These are phyloP conservation scores for Thraustotheca clavata DNA, from an alignment of 352 stramenopile genomes.

Conservation along the genomic window DNA sequence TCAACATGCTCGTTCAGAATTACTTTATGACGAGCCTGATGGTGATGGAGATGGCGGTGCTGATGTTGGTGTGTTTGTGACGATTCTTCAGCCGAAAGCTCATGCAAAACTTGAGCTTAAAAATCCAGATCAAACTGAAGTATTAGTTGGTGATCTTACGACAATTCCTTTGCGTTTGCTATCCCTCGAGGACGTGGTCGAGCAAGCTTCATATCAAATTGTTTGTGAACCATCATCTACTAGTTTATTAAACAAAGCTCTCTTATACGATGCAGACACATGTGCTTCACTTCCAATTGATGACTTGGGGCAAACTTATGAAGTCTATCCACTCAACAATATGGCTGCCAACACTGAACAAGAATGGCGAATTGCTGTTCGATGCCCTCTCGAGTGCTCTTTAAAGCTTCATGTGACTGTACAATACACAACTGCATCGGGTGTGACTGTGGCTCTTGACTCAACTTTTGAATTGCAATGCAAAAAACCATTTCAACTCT, in stretches of 20 bases:
- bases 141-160: slow-evolving; percentile 2
- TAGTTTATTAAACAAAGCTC: background rate
- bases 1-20: slow-evolving; percentile 66
- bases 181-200: background rate
- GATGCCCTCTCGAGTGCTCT: background rate
- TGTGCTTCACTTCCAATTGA: background rate
- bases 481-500: background rate
- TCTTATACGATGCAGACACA: background rate
- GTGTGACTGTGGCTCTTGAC: background rate
- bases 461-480: background rate
- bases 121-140: background rate
- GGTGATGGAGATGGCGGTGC: background rate
- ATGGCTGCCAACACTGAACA: slow-evolving; percentile 1
- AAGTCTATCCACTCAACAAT: background rate
- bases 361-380: background rate
- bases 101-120: background rate
- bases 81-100: background rate
- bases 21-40: slow-evolving; percentile 22
- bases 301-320: background rate
- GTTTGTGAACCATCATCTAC: background rate
- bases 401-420: background rate
- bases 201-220: background rate
- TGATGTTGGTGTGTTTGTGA: background rate
- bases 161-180: background rate
- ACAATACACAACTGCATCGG: slow-evolving; percentile 7